phyloP scores from a whole-genome alignment of 768 basidiomycete genomes.

The Macrocybe gigantea region DNA sequence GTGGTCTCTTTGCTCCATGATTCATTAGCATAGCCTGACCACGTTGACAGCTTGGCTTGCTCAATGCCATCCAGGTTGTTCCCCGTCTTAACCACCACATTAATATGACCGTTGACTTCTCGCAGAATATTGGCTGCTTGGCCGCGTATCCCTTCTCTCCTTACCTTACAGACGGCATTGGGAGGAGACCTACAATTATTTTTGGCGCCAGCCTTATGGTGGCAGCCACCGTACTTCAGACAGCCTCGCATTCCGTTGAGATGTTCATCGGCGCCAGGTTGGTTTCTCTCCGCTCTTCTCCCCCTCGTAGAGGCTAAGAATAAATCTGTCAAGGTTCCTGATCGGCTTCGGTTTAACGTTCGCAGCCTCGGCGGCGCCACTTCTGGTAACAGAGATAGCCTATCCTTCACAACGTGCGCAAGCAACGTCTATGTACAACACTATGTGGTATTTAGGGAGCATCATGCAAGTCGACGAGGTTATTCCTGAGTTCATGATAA shows the following conservation, averaged over 20 bases:
- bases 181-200: slow-evolving; percentile 52
- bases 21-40: not conserved
- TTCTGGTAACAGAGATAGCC: slow-evolving; percentile 68
- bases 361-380: slow-evolving; percentile 65
- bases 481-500: no score
- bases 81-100: not conserved
- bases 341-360: slow-evolving; percentile 65
- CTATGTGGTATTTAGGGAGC: slow-evolving; percentile 68
- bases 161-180: slow-evolving; percentile 56
- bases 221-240: slow-evolving; percentile 50
- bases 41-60: slow-evolving; percentile 35
- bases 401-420: slow-evolving; percentile 71
- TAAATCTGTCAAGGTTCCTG: slow-evolving; percentile 32
- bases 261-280: slow-evolving; percentile 66
- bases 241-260: slow-evolving; percentile 49
- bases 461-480: slow-evolving; percentile 46
- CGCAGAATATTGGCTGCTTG: slow-evolving; percentile 54
- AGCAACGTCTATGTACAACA: slow-evolving; percentile 65
- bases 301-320: no score
- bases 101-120: not conserved
- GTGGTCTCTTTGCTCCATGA: slow-evolving; percentile 7
- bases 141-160: slow-evolving; percentile 58
- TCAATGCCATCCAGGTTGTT: slow-evolving; percentile 57
- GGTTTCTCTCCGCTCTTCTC: not conserved
- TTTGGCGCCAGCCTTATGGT: slow-evolving; percentile 58